Conservation (phyloP, 2,329 filamentous ascomycete species). For the Microdochium trichocladiopsis region DNA sequence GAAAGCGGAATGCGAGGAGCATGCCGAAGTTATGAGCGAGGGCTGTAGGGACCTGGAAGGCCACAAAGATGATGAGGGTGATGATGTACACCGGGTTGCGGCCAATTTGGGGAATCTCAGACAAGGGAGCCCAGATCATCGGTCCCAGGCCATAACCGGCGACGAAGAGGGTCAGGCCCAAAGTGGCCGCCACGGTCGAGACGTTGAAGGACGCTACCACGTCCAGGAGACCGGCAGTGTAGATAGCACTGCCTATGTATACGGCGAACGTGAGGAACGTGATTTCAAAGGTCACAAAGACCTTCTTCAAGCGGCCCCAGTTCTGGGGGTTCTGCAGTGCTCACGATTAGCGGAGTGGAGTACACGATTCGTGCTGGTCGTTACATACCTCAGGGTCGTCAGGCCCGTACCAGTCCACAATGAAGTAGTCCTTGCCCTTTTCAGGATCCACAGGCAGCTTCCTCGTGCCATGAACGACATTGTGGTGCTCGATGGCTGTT, state of each 20-base stretch:
- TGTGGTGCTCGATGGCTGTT: constrained; percentile 5
- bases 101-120: constrained; percentile 50
- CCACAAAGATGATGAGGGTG: constrained; percentile 49
- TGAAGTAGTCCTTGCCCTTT: constrained; percentile 39
- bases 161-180: constrained; percentile 14
- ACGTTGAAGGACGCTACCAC: constrained; percentile 11
- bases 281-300: constrained; percentile 18
- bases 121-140: constrained; percentile 48
- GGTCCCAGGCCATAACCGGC: constrained; percentile 28
- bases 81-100: constrained; percentile 51
- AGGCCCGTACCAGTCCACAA: constrained; percentile 43
- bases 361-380: not conserved
- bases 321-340: constrained; percentile 23
- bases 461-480: constrained; percentile 7
- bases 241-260: constrained; percentile 18
- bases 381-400: constrained; percentile 32
- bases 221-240: constrained; percentile 9
- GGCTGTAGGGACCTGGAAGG: constrained; percentile 45
- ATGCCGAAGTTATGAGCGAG: constrained; percentile 45
- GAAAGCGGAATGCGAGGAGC: constrained; percentile 42
- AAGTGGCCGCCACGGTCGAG: constrained; percentile 10
- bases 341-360: no score
- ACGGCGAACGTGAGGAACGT: constrained; percentile 16
- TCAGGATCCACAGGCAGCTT: constrained; percentile 33
- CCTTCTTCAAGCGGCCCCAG: constrained; percentile 28